Percentiles rank a stretch among this genome's conserved stretches.
These are phyloP conservation scores for Mangifera indica DNA, from an alignment of 345 rosid species.

Conservation along the genomic window DNA sequence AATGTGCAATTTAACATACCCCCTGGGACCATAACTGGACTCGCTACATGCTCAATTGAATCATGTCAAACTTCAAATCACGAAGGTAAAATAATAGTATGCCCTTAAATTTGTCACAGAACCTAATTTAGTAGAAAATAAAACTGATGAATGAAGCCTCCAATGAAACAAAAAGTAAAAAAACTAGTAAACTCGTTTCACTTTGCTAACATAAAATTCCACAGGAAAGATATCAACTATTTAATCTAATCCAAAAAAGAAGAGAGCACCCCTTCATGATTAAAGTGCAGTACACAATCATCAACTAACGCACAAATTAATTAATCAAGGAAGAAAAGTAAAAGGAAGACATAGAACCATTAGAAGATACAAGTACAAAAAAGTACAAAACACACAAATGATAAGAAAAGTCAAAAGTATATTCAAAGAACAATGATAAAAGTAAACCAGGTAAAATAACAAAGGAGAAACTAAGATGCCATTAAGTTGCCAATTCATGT, in stretches of 20 bases:
- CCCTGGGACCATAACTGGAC: background rate
- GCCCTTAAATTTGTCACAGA: background rate
- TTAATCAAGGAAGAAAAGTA: background rate
- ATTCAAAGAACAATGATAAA: background rate
- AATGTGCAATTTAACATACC: background rate
- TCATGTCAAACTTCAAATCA: background rate
- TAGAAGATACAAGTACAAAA: background rate
- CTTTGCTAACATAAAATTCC: too few species aligned
- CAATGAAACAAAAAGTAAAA: background rate
- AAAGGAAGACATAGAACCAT: background rate
- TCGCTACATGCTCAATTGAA: background rate
- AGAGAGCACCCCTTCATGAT: background rate
- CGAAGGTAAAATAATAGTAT: background rate
- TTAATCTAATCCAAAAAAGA: background rate
- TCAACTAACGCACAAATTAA: too few species aligned
- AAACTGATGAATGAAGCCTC: background rate
- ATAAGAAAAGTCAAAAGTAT: too few species aligned
- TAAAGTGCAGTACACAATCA: background rate
- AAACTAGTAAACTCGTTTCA: too few species aligned
- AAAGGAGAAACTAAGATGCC: background rate
- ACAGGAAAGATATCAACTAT: background rate
- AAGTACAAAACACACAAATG: background rate
- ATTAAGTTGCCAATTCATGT: background rate
- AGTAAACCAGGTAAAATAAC: background rate
- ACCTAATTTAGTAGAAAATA: background rate